phyloP scores from a whole-genome alignment of 768 basidiomycete genomes.

The Pseudohyphozyma bogoriensis region DNA sequence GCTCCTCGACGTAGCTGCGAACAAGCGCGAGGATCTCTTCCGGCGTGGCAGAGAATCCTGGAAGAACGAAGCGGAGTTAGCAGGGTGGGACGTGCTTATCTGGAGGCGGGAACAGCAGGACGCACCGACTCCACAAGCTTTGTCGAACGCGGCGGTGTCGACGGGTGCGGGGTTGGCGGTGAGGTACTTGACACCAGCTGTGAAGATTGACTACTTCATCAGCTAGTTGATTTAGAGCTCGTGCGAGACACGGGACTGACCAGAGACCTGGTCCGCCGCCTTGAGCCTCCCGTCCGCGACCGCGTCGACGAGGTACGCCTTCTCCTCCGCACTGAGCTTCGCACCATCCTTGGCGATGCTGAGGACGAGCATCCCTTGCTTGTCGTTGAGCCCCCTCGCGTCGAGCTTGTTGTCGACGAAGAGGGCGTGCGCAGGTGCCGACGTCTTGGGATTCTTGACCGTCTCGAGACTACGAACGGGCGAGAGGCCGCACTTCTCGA shows the following conservation, averaged over 20 bases:
- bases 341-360: conserved; percentile 44
- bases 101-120: conserved; percentile 4
- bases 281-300: conserved; percentile 66
- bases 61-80: neutral
- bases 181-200: conserved; percentile 68
- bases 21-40: conserved; percentile 54
- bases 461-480: conserved; percentile 11
- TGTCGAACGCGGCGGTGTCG: conserved; percentile 60
- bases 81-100: neutral
- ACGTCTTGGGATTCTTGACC: conserved; percentile 13
- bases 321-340: conserved; percentile 46
- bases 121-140: conserved; percentile 78
- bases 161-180: conserved; percentile 54
- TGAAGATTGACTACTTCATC: no score
- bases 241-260: conserved; percentile 43
- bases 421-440: neutral
- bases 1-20: conserved; percentile 46
- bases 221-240: no score
- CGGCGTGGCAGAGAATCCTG: conserved; percentile 69
- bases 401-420: conserved; percentile 5
- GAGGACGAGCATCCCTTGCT: conserved; percentile 15
- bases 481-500: conserved; percentile 17
- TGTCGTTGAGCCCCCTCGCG: conserved; percentile 7
- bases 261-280: conserved; percentile 73
- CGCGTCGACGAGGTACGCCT: conserved; percentile 53